Base-by-base conservation (phyloP, 2,329 filamentous ascomycete genomes). In the Fusarium citri region DNA sequence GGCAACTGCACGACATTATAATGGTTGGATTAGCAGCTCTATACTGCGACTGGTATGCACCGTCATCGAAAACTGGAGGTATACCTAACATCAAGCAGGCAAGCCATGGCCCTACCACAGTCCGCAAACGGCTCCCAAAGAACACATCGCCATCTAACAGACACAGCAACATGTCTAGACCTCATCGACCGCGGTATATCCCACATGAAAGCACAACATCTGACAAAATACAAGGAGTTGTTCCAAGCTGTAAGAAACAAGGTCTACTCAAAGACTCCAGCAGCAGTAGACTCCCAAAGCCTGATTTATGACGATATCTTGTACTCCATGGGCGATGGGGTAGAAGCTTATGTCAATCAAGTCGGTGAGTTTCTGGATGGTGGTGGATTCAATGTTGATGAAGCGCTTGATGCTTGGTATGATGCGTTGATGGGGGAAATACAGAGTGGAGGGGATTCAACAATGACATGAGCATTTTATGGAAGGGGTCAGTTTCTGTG, bases 361-460 rank as follows among this genome's bases (percentile, higher is more conserved):
- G 59, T 62, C 7, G 41, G 34, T 18, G 55, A 62, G 4, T 46
- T 60, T 1, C 6, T 62, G 5, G 59, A 62, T 15, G 46, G 59
- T 0, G 59, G 55, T 6, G 46, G 59, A 1, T 53, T 62, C 0
- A 62, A 53, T 18, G 25, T 53, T 14, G 59, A 62, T 5, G 59
- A 62, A 15, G 56, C 59, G 15, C 59, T 62, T 12, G 59, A 62
- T 25, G 46, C 59, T 0, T 62, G 59, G 59, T 62, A 62, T 0
- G 59, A 54, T 28, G 46, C 56, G 4, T 10, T 62, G 18, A 54
- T 62, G 59, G 59, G 59, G 0, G 59, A 61, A 2, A 34, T 62
- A 31, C 55, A 62, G 2, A 62, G 22, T 7, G 20, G 34, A 0
- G 30, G 30, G 2, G 30, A 34, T 16, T 8, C 30, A 5, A 31